Evolutionary conservation across 2,329 filamentous ascomycete genomes (phyloP).

Genomic region (Talaromyces piceae): DNA sequence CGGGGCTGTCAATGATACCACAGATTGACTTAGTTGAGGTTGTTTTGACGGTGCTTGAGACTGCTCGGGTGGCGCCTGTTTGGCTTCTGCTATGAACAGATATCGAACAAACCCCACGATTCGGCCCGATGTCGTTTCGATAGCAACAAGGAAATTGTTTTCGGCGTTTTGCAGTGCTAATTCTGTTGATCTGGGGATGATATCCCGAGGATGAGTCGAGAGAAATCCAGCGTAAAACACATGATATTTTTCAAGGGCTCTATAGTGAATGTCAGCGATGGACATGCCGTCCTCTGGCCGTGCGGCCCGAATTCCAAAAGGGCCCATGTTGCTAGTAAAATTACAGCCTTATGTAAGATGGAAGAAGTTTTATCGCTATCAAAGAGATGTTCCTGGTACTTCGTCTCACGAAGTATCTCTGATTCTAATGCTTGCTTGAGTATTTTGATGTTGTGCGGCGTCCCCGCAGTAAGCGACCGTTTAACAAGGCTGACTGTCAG

Average conservation of each 20-base stretch:
- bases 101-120: slow-evolving; percentile 6
- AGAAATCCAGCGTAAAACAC: slow-evolving; percentile 4
- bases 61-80: background rate
- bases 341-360: too few relatives aligned
- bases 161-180: background rate
- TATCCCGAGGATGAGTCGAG: background rate
- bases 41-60: background rate
- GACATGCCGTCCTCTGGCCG: background rate
- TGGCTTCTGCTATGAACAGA: background rate
- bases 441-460: too few relatives aligned
- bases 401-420: too few relatives aligned
- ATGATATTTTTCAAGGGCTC: slow-evolving; percentile 4
- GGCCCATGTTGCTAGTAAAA: background rate
- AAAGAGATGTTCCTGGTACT: too few relatives aligned
- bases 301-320: background rate
- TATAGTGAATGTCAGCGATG: slow-evolving; percentile 1
- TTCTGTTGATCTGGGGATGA: slow-evolving; percentile 1
- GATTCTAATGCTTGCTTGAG: too few relatives aligned
- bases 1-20: background rate
- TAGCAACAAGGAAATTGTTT: slow-evolving; percentile 4
- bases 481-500: too few relatives aligned
- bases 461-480: too few relatives aligned
- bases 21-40: background rate
- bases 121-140: background rate
- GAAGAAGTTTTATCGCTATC: too few relatives aligned